Base-by-base conservation (phyloP, 169 alveolate genomes). In the Theileria annulata region DNA sequence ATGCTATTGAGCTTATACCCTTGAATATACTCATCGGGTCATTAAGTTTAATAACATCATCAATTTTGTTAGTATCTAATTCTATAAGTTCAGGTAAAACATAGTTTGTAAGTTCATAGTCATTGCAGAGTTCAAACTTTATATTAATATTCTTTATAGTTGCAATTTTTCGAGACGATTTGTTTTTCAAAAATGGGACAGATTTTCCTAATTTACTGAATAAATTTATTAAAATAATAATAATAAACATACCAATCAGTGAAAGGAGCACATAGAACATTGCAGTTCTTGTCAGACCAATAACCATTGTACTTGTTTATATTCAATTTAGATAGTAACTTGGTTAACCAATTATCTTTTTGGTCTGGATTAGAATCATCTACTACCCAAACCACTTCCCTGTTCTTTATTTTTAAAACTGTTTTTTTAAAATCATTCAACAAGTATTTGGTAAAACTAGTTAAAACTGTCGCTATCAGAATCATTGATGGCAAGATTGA, bases 211-310 rank as follows among this genome's bases (percentile, higher is more conserved):
- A 62, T 30, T 28, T 15, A 30, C 71, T 62, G 19, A 62, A 15
- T 23, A 21, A 28, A 15, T 62, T 56, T 58, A 58, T 58, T 58
- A 2, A 25, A 10, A 2, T 58, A 13, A 25, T 58, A 58, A 58
- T 28, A 27, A 42, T 37, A 3, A 8, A 71, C 87, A 19, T 47
- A 79, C 87, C 80, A 69, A 4, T 47, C n/a, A 12, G 28, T 27
- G 28, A 70, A 79, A 23, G 63, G 87, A 1, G 80, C 60, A 4
- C 75, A 31, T 12, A 79, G 31, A 2, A 71, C 21, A 19, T 56
- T 10, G 35, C 75, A 56, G 1, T 23, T 67, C 59, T 33, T 68
- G 2, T 58, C 23, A 31, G 62, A 59, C 87, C 87, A 79, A 63
- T 30, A 79, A 2, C 87, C 87, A 10, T 58, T 30, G 21, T 28